These are phyloP conservation scores for Dichomitus squalens DNA, from an alignment of 1,284 basidiomycete species.

Conservation along the genomic window DNA sequence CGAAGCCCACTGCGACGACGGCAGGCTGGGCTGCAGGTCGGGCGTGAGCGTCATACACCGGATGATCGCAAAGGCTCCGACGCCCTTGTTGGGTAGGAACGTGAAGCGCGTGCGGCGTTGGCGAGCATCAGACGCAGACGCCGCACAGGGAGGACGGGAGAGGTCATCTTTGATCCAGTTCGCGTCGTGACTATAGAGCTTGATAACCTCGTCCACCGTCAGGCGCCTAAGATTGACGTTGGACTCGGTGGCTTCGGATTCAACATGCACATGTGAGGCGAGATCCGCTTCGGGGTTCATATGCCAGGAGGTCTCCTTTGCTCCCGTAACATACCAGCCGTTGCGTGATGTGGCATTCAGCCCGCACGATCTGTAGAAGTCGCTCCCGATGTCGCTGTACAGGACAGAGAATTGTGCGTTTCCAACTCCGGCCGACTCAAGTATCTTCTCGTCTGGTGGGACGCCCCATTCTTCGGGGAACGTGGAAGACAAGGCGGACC, in stretches of 20 bases:
- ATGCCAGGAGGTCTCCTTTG: conserved; percentile 47
- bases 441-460: conserved; percentile 30
- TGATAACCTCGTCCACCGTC: conserved; percentile 20
- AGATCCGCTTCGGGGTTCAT: neutral
- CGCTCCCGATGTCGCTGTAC: conserved; percentile 63
- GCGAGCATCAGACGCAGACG: neutral
- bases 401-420: conserved; percentile 53
- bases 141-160: conserved; percentile 4
- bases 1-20: conserved; percentile 42
- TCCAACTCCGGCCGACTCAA: conserved; percentile 20
- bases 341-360: conserved; percentile 32
- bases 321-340: conserved; percentile 52
- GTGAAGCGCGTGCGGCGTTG: conserved; percentile 34
- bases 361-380: conserved; percentile 54
- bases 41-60: conserved; percentile 25
- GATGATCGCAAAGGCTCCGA: conserved; percentile 45
- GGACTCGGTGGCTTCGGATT: neutral
- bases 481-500: conserved; percentile 28
- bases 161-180: conserved; percentile 26
- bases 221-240: conserved; percentile 18
- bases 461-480: conserved; percentile 45
- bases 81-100: conserved; percentile 48
- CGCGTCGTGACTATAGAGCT: conserved; percentile 27
- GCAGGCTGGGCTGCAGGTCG: conserved; percentile 16
- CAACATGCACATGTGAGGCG: neutral